These are phyloP conservation scores for Starmerella apicola DNA, from an alignment of 805 yeast species.

Conservation along the genomic window DNA sequence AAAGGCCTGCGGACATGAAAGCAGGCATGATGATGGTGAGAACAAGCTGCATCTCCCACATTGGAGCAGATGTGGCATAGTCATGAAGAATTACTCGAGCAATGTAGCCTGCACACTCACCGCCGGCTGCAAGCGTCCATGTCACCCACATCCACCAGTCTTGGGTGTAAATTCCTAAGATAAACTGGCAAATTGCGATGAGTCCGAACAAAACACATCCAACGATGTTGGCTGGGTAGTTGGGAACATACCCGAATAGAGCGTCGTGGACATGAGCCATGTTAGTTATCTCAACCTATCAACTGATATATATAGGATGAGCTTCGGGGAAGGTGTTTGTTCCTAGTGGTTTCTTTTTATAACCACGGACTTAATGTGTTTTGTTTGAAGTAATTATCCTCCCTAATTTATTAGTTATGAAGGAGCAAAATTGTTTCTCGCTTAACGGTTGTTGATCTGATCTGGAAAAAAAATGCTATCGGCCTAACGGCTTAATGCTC, in stretches of 20 bases:
- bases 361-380: too few relatives aligned
- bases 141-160: conserved; percentile 59
- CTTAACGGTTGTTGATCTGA: too few relatives aligned
- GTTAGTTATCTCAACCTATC: too few relatives aligned
- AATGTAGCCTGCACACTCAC: conserved; percentile 58
- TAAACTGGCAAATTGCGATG: conserved; percentile 33
- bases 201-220: conserved; percentile 45
- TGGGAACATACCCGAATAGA: conserved; percentile 31
- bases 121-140: conserved; percentile 40
- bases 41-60: conserved; percentile 52
- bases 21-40: conserved; percentile 71
- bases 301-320: too few relatives aligned
- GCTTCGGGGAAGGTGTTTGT: too few relatives aligned
- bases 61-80: conserved; percentile 25
- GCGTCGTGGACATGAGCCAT: not conserved
- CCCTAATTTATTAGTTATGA: too few relatives aligned
- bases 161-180: conserved; percentile 33
- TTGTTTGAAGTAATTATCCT: too few relatives aligned
- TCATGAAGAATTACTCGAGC: conserved; percentile 42
- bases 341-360: too few relatives aligned
- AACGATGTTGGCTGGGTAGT: conserved; percentile 44
- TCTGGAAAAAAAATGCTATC: too few relatives aligned
- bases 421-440: too few relatives aligned
- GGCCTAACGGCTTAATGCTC: too few relatives aligned
- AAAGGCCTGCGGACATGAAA: conserved; percentile 73